Conservation (phyloP, 140 eudicot genomes). For the Anethum foeniculum region DNA sequence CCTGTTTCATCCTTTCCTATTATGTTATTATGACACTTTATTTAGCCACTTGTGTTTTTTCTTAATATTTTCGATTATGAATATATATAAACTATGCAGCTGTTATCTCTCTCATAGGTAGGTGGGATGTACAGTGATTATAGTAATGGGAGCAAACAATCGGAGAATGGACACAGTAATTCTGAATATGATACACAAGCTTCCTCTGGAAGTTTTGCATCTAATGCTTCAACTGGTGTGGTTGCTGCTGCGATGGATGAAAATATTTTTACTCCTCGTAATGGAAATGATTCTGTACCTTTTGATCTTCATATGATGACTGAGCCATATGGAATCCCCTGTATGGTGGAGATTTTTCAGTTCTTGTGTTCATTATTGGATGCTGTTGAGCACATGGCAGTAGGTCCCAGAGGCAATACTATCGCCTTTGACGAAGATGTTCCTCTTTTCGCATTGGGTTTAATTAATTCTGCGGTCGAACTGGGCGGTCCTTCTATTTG, state of each 20-base stretch:
- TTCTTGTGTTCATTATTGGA: slow-evolving; percentile 4
- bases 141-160: neutral
- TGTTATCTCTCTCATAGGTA: neutral
- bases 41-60: neutral
- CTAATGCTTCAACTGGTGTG: neutral
- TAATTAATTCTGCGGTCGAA: neutral
- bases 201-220: slow-evolving; percentile 2
- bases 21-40: neutral
- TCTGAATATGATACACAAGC: neutral
- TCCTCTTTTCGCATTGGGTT: neutral
- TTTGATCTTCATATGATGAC: slow-evolving; percentile 1
- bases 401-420: neutral
- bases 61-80: neutral
- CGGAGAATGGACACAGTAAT: neutral
- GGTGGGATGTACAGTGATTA: neutral
- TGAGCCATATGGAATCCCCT: slow-evolving; percentile 7
- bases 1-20: neutral
- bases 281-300: neutral
- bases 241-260: neutral
- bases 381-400: slow-evolving; percentile 3
- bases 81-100: neutral
- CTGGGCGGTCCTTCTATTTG: slow-evolving; percentile 4
- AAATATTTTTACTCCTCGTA: neutral
- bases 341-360: slow-evolving; percentile 2
- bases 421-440: slow-evolving; percentile 7